Evolutionary conservation across 2,329 filamentous ascomycete species (phyloP).

Genomic region (Rhexocercosporidium sp.): DNA sequence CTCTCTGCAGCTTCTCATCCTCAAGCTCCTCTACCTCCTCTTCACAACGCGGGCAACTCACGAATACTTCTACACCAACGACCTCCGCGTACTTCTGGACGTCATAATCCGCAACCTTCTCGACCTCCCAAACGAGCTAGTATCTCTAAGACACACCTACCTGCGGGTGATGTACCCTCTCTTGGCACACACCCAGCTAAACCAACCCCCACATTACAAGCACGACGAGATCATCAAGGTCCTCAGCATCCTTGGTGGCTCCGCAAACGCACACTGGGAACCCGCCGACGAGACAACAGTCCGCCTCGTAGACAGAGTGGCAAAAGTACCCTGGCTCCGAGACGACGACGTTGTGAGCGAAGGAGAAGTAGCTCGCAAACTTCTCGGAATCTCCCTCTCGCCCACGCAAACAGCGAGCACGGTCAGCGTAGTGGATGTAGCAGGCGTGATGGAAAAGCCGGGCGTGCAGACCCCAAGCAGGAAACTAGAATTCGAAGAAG

Average conservation of each 20-base stretch:
- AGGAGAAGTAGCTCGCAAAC: slow-evolving; percentile 57
- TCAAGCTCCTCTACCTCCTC: slow-evolving; percentile 92
- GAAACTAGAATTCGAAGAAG: slow-evolving; percentile 45
- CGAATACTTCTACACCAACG: slow-evolving; percentile 99
- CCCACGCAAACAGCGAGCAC: slow-evolving; percentile 70
- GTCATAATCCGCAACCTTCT: slow-evolving; percentile 97
- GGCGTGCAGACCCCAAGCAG: slow-evolving; percentile 82
- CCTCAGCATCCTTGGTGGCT: slow-evolving; percentile 71
- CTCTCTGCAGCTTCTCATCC: slow-evolving; percentile 90
- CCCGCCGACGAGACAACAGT: slow-evolving; percentile 81
- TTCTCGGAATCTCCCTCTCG: slow-evolving; percentile 74
- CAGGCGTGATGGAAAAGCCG: slow-evolving; percentile 80
- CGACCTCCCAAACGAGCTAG: slow-evolving; percentile 85
- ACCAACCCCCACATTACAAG: slow-evolving; percentile 88
- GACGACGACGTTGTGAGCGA: slow-evolving; percentile 48
- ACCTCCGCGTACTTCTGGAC: slow-evolving; percentile 90
- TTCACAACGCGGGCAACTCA: slow-evolving; percentile 92
- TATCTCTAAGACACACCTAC: slow-evolving; percentile 86
- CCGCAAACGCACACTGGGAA: slow-evolving; percentile 75
- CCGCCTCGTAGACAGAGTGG: slow-evolving; percentile 76
- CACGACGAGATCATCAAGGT: slow-evolving; percentile 80
- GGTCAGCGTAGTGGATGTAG: slow-evolving; percentile 78
- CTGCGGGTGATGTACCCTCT: slow-evolving; percentile 90
- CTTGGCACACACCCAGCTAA: slow-evolving; percentile 88
- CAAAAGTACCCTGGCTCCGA: slow-evolving; percentile 72